These are phyloP conservation scores for Chrysanthemum makinoi DNA, from an alignment of 129 eudicot species.

Conservation along the genomic window DNA sequence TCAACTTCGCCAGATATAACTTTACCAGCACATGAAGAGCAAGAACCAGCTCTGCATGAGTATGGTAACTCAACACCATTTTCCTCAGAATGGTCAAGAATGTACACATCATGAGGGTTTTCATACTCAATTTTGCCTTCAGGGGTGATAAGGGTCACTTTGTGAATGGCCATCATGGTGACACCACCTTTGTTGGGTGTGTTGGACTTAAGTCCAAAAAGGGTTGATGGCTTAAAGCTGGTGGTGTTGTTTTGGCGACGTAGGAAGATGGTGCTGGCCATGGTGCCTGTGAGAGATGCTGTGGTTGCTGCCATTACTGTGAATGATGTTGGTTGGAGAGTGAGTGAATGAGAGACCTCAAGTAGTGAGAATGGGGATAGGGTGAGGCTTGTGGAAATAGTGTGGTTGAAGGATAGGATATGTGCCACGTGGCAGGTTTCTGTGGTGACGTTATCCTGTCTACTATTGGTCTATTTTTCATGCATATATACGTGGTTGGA, in stretches of 20 bases:
- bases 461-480: conserved; percentile 6
- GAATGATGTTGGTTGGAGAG: conserved; percentile 7
- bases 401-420: conserved; percentile 35
- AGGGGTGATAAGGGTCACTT: conserved; percentile 69
- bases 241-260: conserved; percentile 35
- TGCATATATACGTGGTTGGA: no score
- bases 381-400: conserved; percentile 49
- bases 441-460: conserved; percentile 46
- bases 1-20: conserved; percentile 51
- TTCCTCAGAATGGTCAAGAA: conserved; percentile 69
- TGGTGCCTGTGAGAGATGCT: conserved; percentile 44
- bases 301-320: conserved; percentile 38
- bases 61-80: conserved; percentile 53
- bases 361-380: conserved; percentile 15
- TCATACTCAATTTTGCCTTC: conserved; percentile 44
- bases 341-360: conserved; percentile 9
- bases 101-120: conserved; percentile 49
- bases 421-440: conserved; percentile 49
- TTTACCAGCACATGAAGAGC: conserved; percentile 81
- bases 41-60: conserved; percentile 88
- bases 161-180: conserved; percentile 56
- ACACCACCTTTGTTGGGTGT: conserved; percentile 26
- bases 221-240: conserved; percentile 22
- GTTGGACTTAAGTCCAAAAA: conserved; percentile 33
- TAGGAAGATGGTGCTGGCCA: conserved; percentile 48